Percentiles rank a stretch among this genome's conserved stretches.
Evolutionary conservation across 2,329 filamentous ascomycete species (phyloP).

Genomic region (Fusarium chaquense): DNA sequence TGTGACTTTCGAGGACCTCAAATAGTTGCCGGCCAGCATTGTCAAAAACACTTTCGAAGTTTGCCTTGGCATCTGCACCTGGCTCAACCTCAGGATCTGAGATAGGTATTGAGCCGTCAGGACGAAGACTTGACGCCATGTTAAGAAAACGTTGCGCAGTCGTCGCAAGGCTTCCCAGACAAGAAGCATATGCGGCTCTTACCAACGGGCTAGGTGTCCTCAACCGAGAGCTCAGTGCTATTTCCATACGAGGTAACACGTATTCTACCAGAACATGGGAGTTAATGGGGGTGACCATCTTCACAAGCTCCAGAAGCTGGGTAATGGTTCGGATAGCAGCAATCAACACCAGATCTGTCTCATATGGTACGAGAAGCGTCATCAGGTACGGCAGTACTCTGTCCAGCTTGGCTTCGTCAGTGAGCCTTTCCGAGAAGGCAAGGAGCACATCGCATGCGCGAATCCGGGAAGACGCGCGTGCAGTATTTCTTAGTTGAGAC

Average conservation of each 20-base stretch:
- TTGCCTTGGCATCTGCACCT: constrained; percentile 72
- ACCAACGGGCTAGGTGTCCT: constrained; percentile 73
- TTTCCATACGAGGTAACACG: constrained; percentile 72
- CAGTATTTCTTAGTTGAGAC: constrained; percentile 88
- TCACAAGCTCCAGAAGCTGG: constrained; percentile 87
- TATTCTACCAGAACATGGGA: constrained; percentile 77
- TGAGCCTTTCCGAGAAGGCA: constrained; percentile 89
- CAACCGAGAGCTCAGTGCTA: constrained; percentile 61
- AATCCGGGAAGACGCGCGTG: constrained; percentile 86
- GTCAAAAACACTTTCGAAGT: constrained; percentile 88
- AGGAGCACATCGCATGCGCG: constrained; percentile 91
- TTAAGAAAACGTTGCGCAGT: constrained; percentile 89
- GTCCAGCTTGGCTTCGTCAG: constrained; percentile 96
- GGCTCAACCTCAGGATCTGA: constrained; percentile 85
- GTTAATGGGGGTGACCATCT: constrained; percentile 84
- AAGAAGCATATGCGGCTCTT: constrained; percentile 92
- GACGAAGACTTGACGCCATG: constrained; percentile 87
- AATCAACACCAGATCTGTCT: constrained; percentile 85
- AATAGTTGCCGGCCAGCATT: constrained; percentile 86
- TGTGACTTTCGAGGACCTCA: constrained; percentile 86
- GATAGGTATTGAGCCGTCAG: constrained; percentile 83
- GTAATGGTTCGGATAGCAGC: constrained; percentile 88
- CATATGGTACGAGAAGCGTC: constrained; percentile 79
- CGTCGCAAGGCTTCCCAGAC: constrained; percentile 86
- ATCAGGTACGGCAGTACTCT: constrained; percentile 92